A percentile compares a stretch with the other conserved stretches of the same genome.
These are phyloP conservation scores for Aschersonia sp. DNA, from an alignment of 2,329 filamentous ascomycete species.

Conservation along the genomic window DNA sequence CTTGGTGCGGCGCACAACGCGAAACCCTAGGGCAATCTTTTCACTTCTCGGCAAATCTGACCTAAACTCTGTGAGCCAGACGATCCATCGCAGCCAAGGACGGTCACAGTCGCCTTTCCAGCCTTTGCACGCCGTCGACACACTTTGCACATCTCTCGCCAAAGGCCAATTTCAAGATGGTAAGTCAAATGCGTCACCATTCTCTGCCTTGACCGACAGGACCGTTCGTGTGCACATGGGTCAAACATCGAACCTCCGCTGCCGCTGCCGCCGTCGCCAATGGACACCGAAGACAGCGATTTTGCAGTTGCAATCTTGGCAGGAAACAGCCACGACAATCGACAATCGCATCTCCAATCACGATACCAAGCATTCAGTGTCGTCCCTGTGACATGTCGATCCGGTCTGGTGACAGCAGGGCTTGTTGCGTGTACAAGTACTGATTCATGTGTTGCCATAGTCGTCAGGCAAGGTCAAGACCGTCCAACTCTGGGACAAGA, in stretches of 20 bases:
- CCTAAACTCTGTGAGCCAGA: constrained; percentile 16
- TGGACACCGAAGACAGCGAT: too few relatives aligned
- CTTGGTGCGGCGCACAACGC: constrained; percentile 9
- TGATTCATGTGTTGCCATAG: constrained; percentile 9
- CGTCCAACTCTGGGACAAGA: constrained; percentile 95
- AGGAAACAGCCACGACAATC: too few relatives aligned
- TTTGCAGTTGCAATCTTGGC: too few relatives aligned
- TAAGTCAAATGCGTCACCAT: constrained; percentile 15
- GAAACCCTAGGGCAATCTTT: constrained; percentile 24
- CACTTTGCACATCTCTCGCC: constrained; percentile 23
- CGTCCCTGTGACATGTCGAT: too few relatives aligned
- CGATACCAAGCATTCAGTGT: too few relatives aligned
- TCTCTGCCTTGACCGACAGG: not conserved
- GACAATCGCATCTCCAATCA: too few relatives aligned
- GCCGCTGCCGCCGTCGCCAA: too few relatives aligned
- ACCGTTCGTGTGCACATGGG: too few relatives aligned
- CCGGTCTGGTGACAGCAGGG: too few relatives aligned
- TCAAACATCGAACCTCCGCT: too few relatives aligned
- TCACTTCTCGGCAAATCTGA: constrained; percentile 20
- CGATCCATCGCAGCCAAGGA: constrained; percentile 14
- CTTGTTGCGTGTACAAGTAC: too few relatives aligned
- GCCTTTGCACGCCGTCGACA: constrained; percentile 20
- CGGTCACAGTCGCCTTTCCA: constrained; percentile 17
- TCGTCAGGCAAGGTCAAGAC: constrained; percentile 70
- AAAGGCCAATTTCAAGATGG: constrained; percentile 30